Evolutionary conservation across 495 filamentous ascomycete genomes (phyloP), one percentile per base, ranked within the genome.

Genomic region (Platismatia glauca): DNA sequence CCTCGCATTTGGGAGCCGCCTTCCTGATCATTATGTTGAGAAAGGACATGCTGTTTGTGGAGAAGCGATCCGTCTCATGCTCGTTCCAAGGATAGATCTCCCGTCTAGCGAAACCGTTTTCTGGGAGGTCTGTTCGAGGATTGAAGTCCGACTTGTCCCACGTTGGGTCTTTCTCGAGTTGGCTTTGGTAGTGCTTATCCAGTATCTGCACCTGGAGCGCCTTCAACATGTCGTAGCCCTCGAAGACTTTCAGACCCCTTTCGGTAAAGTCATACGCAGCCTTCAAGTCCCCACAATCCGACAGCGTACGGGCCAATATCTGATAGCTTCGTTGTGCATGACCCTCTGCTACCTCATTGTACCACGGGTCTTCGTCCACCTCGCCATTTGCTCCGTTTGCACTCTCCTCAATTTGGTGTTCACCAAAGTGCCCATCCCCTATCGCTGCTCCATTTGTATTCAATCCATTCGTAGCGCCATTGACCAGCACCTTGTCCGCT

Each of bases 1-100:
- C 86, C 61, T 88, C 87, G 58, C 79, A 83, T 59, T 81, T 79
- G 0, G 89, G 86, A 9, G 89, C 90, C 16, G 87, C 81, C 0
- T 75, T 74, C 20, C 75, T 70, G 63, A 96, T 77, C 64, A 83
- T 73, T 37, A 74, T 68, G 70, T 96, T 96, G 38, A 96, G 73
- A 27, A 84, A 74, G 1, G 74, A 67, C 22, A 97, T 73, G 4
- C 83, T 87, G 61, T 88, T 82, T 7, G 82, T 74, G 0, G 85
- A 82, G 67, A 90, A 88, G 55, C 94, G 84, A 71, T 97, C 85
- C 0, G 91, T 91, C 69, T 98, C 95, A 68, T 94, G 80, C 27
- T 77, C 69, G 71, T 97, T 97, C 94, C 94, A 98, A 18, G 91
- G 89, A 72, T 98, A 98, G 20, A 96, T 78, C 69, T 97, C 89